Percentiles rank a stretch among this genome's conserved stretches.
Evolutionary conservation across 169 alveolate species (phyloP).

Genomic region (Theileria equi): DNA sequence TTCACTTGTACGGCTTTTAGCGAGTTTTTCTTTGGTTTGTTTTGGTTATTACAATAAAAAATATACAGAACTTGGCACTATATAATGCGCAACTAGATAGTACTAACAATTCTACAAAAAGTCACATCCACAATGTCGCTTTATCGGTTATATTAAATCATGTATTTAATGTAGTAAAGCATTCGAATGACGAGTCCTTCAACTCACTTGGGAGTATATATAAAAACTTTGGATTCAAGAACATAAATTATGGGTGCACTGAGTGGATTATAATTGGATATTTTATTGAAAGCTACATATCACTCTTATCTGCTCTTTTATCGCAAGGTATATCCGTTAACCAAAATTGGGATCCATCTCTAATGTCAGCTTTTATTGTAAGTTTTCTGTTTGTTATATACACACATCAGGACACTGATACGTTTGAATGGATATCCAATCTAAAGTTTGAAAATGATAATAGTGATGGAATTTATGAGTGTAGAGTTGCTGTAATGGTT

Average conservation of each 20-base stretch:
- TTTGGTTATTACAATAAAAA: not conserved
- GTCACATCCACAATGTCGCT: too few species aligned
- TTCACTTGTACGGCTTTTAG: not conserved
- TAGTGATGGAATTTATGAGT: slow-evolving; percentile 21
- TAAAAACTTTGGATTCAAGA: not conserved
- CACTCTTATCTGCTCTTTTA: not conserved
- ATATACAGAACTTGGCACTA: not conserved
- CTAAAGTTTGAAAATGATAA: slow-evolving; percentile 1
- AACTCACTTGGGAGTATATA: too few species aligned
- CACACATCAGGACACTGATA: slow-evolving; percentile 12
- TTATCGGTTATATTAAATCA: too few species aligned
- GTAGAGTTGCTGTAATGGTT: slow-evolving; percentile 32
- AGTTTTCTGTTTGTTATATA: too few species aligned
- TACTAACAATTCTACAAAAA: not conserved
- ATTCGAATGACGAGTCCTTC: too few species aligned
- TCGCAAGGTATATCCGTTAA: too few species aligned
- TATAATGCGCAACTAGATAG: not conserved
- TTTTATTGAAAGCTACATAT: not conserved
- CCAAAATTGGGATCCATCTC: too few species aligned
- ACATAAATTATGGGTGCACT: not conserved
- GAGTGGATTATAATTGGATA: not conserved
- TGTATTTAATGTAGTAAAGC: too few species aligned
- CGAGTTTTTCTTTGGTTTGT: slow-evolving; percentile 11
- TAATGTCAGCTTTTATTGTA: too few species aligned
- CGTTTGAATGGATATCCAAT: slow-evolving; percentile 12